Evolutionary conservation across 2,329 filamentous ascomycete genomes (phyloP).

Genomic region (Coniella lustricola): DNA sequence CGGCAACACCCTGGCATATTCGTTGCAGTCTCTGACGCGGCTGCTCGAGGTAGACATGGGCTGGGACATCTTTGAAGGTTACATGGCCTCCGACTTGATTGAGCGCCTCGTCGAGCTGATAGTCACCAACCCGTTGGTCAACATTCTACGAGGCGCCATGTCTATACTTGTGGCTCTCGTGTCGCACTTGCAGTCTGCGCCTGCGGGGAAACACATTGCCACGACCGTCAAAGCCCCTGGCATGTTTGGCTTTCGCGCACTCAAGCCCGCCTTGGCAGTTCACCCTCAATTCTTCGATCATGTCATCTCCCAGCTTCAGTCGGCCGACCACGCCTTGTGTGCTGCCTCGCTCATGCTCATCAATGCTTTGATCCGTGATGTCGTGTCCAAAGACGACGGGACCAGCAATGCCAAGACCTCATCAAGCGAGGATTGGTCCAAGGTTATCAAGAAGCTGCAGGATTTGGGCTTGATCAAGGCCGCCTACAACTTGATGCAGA

Average conservation of each 20-base stretch:
- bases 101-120: conserved; percentile 83
- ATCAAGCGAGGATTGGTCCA: conserved; percentile 74
- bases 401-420: conserved; percentile 26
- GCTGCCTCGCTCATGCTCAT: conserved; percentile 92
- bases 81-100: conserved; percentile 57
- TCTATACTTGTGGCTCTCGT: conserved; percentile 92
- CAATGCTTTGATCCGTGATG: conserved; percentile 90
- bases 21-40: conserved; percentile 78
- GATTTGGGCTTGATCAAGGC: conserved; percentile 89
- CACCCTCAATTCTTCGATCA: conserved; percentile 94
- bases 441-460: conserved; percentile 88
- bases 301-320: conserved; percentile 84
- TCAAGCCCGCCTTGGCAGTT: conserved; percentile 85
- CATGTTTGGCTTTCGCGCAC: conserved; percentile 77
- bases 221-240: conserved; percentile 38
- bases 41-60: conserved; percentile 95
- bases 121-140: conserved; percentile 91
- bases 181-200: conserved; percentile 65
- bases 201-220: conserved; percentile 25
- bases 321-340: conserved; percentile 90
- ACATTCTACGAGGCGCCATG: conserved; percentile 94
- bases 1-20: conserved; percentile 94
- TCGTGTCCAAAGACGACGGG: conserved; percentile 63
- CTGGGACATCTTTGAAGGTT: conserved; percentile 76
- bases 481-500: conserved; percentile 90